Conservation (phyloP, 176 grass and related monocot genomes). For the Echinochloa phyllopogon region DNA sequence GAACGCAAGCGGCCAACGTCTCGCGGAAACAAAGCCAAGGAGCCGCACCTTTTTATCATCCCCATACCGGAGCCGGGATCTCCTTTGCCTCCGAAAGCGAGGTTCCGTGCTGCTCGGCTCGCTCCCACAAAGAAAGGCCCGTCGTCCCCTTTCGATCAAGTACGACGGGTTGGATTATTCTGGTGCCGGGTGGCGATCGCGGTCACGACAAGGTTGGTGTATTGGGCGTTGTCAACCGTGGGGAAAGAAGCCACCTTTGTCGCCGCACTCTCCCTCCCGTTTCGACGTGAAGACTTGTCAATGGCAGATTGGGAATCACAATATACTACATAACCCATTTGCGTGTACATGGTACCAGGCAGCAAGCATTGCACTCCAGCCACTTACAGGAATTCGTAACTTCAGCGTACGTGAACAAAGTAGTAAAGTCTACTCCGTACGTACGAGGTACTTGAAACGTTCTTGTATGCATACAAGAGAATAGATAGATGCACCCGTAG, state of each 20-base stretch:
- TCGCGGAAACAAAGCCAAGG: too few species aligned
- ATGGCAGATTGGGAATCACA: not conserved
- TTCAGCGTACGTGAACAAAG: too few species aligned
- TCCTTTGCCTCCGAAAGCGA: too few species aligned
- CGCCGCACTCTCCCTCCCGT: constrained; percentile 2
- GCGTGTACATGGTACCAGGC: too few species aligned
- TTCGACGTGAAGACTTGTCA: not conserved
- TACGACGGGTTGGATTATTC: not conserved
- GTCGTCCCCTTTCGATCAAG: not conserved
- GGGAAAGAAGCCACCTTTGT: not conserved
- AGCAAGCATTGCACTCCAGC: too few species aligned
- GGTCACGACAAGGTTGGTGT: constrained; percentile 24
- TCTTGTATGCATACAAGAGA: too few species aligned
- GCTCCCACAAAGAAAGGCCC: not conserved
- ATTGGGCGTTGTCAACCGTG: constrained; percentile 33
- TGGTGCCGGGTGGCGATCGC: not conserved
- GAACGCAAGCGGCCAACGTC: constrained; percentile 33
- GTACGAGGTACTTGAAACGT: too few species aligned
- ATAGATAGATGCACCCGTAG: too few species aligned
- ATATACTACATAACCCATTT: not conserved
- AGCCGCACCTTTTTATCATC: not conserved
- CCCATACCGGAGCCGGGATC: not conserved
- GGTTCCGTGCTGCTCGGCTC: too few species aligned
- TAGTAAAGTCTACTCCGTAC: too few species aligned
- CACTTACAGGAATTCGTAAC: too few species aligned